Conservation (phyloP, 1,284 basidiomycete species). For the Mycena sp. region DNA sequence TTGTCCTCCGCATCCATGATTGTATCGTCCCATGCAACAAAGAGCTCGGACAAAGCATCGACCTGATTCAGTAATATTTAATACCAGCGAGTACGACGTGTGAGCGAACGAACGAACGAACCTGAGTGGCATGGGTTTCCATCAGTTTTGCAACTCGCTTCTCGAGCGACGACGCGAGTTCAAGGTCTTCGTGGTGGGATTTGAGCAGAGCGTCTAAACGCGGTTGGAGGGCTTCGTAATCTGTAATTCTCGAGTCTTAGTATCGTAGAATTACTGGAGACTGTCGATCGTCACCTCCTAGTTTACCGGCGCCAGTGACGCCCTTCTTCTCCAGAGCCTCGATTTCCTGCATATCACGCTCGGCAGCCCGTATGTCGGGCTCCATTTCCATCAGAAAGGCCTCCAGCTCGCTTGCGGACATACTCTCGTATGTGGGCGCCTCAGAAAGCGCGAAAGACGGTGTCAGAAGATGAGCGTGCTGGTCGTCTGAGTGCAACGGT, state of each 20-base stretch:
- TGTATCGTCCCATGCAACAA: slow-evolving; percentile 83
- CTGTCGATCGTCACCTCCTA: slow-evolving; percentile 55
- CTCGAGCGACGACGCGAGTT: slow-evolving; percentile 66
- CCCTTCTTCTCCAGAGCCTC: slow-evolving; percentile 73
- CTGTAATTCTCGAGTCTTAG: slow-evolving; percentile 43
- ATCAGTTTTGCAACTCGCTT: slow-evolving; percentile 69
- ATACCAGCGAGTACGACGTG: not conserved
- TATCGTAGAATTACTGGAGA: not conserved
- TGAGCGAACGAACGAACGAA: slow-evolving; percentile 41
- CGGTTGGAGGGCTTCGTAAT: slow-evolving; percentile 69
- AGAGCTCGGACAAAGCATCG: slow-evolving; percentile 80
- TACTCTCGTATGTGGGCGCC: slow-evolving; percentile 62
- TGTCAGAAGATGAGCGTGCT: slow-evolving; percentile 75
- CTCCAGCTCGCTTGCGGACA: slow-evolving; percentile 73
- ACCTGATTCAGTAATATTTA: slow-evolving; percentile 56
- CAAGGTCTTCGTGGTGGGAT: slow-evolving; percentile 66
- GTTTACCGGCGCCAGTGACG: slow-evolving; percentile 74
- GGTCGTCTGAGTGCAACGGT: slow-evolving; percentile 62
- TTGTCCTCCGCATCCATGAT: slow-evolving; percentile 70
- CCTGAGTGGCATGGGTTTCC: slow-evolving; percentile 74
- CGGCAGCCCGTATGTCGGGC: slow-evolving; percentile 79
- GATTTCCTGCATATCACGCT: slow-evolving; percentile 82
- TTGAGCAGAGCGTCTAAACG: slow-evolving; percentile 66
- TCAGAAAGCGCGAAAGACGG: slow-evolving; percentile 75
- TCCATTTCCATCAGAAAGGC: slow-evolving; percentile 81